These are phyloP conservation scores for Komagataella pseudopastoris DNA, from an alignment of 805 yeast genomes.

Conservation along the genomic window DNA sequence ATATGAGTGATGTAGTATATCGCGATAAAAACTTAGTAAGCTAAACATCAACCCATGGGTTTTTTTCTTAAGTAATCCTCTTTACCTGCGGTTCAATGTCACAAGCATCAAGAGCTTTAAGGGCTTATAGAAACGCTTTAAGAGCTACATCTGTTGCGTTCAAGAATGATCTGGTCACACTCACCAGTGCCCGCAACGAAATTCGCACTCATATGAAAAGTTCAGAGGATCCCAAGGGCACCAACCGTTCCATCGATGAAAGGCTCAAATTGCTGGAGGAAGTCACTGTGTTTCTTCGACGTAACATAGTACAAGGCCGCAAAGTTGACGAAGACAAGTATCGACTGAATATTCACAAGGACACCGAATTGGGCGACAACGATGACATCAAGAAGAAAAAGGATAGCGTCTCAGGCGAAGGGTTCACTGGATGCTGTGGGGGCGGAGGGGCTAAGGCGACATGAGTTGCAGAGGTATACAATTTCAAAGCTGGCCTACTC, in stretches of 20 bases:
- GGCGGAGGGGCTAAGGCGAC: constrained; percentile 25
- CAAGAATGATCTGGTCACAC: constrained; percentile 29
- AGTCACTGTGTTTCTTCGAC: constrained; percentile 53
- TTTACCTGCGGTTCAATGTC: background rate
- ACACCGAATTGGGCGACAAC: constrained; percentile 87
- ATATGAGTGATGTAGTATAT: background rate
- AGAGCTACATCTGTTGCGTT: constrained; percentile 57
- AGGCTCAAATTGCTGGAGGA: constrained; percentile 48
- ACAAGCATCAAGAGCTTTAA: constrained; percentile 15
- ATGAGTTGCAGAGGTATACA: background rate
- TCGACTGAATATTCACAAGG: constrained; percentile 57
- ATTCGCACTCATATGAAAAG: constrained; percentile 40
- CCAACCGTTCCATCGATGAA: constrained; percentile 30
- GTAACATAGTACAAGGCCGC: constrained; percentile 81
- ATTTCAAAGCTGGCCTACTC: background rate
- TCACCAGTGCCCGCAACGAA: constrained; percentile 46
- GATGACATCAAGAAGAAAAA: constrained; percentile 52
- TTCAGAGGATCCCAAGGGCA: constrained; percentile 23
- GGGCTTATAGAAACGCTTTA: constrained; percentile 52
- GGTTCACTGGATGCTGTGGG: constrained; percentile 47
- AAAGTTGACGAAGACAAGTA: constrained; percentile 30
- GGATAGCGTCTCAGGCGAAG: constrained; percentile 24
- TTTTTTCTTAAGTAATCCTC: background rate
- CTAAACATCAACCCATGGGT: background rate
- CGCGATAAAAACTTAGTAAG: background rate